Evolutionary conservation across 2,329 filamentous ascomycete genomes (phyloP), one percentile per base, ranked within the genome.

Genomic region (Fusarium compactum): DNA sequence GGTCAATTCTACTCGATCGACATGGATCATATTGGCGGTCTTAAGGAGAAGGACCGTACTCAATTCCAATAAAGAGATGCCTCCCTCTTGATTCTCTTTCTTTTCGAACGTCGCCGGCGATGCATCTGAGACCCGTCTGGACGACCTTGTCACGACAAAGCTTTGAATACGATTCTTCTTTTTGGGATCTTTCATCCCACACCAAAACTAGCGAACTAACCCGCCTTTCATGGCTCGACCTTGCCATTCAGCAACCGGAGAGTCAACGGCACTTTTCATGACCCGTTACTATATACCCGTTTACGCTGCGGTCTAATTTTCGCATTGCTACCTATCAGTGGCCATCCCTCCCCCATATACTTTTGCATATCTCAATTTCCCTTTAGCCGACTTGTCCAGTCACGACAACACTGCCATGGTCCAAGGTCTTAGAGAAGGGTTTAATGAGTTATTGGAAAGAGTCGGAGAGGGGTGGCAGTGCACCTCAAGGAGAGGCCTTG

Each of bases 1-100:
- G 88, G 89, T 65, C 89, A 94, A 72, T 98, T 98, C 83, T 93
- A 97, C 80, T 96, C 94, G 6, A 90, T 99, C 75, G 95, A 99
- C 79, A 92, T 99, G 80, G 93, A 98, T 75, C 90, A 93, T 71
- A 97, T 98, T 78, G 96, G 96, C 54, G 96, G 96, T 16, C 84
- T 98, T 74, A 97, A 95, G 82, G 96, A 98, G 86, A 97, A 97
- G 86, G 88, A 92, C 73, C 81, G 80, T 72, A 74, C 71, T 58
- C 67, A 78, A 62, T 81, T 80, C 73, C 79, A 80, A 74, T 81
- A 80, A 70, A 75, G 64, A 52, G 64, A 61, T 55, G 48, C 46
- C 22, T 59, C 58, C 57, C 53, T 62, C 65, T 61, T 53, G 50
- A 55, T 46, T 62, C 57, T 63, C 56, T 65, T 65, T 44, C 66